Conservation (phyloP, 2,329 filamentous ascomycete species). For the Fusarium vanettenii region DNA sequence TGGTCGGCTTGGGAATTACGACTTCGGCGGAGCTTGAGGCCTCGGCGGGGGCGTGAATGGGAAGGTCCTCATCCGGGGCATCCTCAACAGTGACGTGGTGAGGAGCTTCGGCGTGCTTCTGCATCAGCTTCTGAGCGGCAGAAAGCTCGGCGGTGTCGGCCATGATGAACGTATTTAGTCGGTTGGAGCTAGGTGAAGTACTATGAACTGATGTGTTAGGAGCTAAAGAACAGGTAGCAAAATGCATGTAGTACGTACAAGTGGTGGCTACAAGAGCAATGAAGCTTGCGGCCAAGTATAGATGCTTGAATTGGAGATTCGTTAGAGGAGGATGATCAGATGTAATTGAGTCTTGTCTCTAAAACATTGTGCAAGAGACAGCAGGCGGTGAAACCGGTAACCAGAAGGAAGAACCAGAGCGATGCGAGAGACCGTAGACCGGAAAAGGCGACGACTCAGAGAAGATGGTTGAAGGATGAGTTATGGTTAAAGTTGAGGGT, state of each 20-base stretch:
- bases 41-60: slow-evolving; percentile 62
- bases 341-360: slow-evolving; percentile 47
- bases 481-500: slow-evolving; percentile 49
- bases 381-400: slow-evolving; percentile 52
- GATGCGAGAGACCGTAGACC: slow-evolving; percentile 47
- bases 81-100: slow-evolving; percentile 82
- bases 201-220: slow-evolving; percentile 31
- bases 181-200: slow-evolving; percentile 17
- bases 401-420: slow-evolving; percentile 56
- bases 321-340: slow-evolving; percentile 40
- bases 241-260: slow-evolving; percentile 15
- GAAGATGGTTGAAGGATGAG: slow-evolving; percentile 41
- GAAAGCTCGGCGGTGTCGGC: slow-evolving; percentile 59
- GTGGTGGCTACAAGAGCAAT: slow-evolving; percentile 35
- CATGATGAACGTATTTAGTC: slow-evolving; percentile 51
- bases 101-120: slow-evolving; percentile 67
- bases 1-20: slow-evolving; percentile 70
- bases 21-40: slow-evolving; percentile 60
- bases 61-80: slow-evolving; percentile 80
- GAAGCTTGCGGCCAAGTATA: slow-evolving; percentile 37
- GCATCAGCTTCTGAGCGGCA: slow-evolving; percentile 71
- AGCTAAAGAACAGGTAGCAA: background rate
- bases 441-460: slow-evolving; percentile 36
- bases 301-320: slow-evolving; percentile 29
- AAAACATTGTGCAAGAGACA: slow-evolving; percentile 54